Evolutionary conservation across 306 rosid species (phyloP).

Genomic region (Glycyrrhiza uralensis): DNA sequence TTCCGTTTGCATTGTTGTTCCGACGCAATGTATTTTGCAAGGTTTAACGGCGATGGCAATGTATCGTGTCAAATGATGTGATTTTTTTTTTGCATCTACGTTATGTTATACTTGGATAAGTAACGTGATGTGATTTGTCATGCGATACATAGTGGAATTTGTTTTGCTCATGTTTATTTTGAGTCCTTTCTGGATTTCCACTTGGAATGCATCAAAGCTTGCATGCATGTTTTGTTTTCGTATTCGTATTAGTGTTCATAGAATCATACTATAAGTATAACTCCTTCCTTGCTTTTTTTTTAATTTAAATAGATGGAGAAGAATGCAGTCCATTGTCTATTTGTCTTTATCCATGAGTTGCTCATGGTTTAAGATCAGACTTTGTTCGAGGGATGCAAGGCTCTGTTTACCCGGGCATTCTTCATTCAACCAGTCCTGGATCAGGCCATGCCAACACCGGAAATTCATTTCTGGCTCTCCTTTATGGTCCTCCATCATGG

Average conservation of each 20-base stretch:
- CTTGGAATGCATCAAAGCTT: neutral
- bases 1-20: slow-evolving; percentile 1
- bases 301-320: slow-evolving; percentile 17
- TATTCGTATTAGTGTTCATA: too few species aligned
- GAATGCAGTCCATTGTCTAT: slow-evolving; percentile 8
- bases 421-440: slow-evolving; percentile 5
- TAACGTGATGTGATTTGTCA: neutral
- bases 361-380: slow-evolving; percentile 23
- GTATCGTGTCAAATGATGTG: neutral
- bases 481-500: slow-evolving; percentile 15
- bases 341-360: slow-evolving; percentile 8
- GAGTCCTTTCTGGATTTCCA: neutral
- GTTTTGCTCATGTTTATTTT: neutral
- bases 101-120: neutral
- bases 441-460: slow-evolving; percentile 9
- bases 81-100: neutral
- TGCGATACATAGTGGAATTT: neutral
- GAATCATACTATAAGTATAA: too few species aligned
- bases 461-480: slow-evolving; percentile 24
- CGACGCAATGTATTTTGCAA: neutral
- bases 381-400: slow-evolving; percentile 22
- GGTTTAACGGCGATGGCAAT: neutral
- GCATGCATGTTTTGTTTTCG: too few species aligned
- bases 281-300: neutral
- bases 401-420: neutral